Evolutionary conservation across 495 filamentous ascomycete species (phyloP).

Genomic region (Saxophila tyrrhenica): DNA sequence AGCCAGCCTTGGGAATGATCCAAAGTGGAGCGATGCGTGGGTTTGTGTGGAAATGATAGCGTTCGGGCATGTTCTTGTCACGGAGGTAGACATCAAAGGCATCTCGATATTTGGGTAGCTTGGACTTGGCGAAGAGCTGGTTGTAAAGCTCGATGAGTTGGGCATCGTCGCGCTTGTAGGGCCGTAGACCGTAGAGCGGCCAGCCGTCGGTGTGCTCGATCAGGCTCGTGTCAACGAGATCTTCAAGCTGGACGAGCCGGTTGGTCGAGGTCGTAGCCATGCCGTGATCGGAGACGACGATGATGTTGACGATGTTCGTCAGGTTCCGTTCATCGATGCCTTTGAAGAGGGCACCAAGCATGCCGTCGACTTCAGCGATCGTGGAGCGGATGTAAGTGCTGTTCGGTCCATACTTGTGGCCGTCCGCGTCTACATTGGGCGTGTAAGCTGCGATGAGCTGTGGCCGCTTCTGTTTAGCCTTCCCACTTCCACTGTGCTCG

Average conservation of each 20-base stretch:
- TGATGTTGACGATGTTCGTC: conserved; percentile 82
- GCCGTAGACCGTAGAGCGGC: conserved; percentile 81
- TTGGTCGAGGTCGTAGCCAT: conserved; percentile 84
- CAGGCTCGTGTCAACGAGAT: conserved; percentile 61
- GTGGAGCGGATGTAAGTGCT: conserved; percentile 74
- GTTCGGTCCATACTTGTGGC: conserved; percentile 84
- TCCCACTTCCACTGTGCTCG: not conserved
- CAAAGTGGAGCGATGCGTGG: conserved; percentile 83
- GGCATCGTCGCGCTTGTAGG: conserved; percentile 48
- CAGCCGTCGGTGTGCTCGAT: conserved; percentile 86
- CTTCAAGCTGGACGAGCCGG: conserved; percentile 87
- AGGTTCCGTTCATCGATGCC: conserved; percentile 74
- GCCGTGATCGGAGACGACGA: conserved; percentile 95
- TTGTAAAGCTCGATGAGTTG: conserved; percentile 31
- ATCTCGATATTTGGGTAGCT: conserved; percentile 35
- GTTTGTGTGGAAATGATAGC: conserved; percentile 78
- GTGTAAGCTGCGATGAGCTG: conserved; percentile 93
- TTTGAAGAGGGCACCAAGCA: conserved; percentile 63
- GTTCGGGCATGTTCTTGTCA: conserved; percentile 71
- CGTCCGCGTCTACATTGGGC: conserved; percentile 75
- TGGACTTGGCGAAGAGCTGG: conserved; percentile 35
- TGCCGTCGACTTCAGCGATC: conserved; percentile 62
- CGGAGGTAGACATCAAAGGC: conserved; percentile 75
- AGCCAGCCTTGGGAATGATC: conserved; percentile 83
- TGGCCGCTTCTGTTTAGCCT: conserved; percentile 43